Conservation (phyloP, 2,329 filamentous ascomycete species). For the Fusarium pseudonygamai region DNA sequence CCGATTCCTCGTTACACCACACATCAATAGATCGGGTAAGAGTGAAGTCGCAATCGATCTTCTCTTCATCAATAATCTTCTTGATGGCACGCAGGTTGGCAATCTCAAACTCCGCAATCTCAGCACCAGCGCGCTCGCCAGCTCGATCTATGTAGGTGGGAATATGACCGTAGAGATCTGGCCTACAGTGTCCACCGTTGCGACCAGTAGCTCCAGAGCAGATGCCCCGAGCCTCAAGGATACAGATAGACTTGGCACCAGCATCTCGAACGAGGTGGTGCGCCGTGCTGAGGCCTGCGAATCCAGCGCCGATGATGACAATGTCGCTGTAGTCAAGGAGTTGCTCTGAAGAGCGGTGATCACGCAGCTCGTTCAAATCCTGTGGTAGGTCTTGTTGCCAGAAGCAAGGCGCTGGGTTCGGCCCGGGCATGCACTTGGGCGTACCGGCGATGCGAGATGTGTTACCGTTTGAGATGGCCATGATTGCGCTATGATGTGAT, state of each 20-base stretch:
- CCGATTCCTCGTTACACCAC: neutral
- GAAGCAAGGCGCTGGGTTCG: neutral
- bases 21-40: conserved; percentile 1
- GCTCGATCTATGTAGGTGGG: conserved; percentile 2
- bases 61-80: conserved; percentile 3
- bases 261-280: neutral
- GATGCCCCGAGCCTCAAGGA: neutral
- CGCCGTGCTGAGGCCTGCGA: neutral
- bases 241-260: neutral
- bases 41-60: conserved; percentile 5
- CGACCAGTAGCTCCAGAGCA: conserved; percentile 4
- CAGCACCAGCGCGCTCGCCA: neutral
- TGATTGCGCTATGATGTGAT: neutral
- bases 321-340: neutral
- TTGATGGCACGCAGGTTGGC: neutral
- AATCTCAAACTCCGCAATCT: conserved; percentile 4
- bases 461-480: neutral
- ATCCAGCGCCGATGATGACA: neutral
- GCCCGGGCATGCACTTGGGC: neutral
- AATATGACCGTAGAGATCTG: neutral
- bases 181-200: neutral
- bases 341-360: neutral
- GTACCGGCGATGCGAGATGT: neutral
- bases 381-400: neutral
- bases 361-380: neutral